phyloP scores from a whole-genome alignment of 495 filamentous ascomycete species.

The Hypoxylon crocopeplum region DNA sequence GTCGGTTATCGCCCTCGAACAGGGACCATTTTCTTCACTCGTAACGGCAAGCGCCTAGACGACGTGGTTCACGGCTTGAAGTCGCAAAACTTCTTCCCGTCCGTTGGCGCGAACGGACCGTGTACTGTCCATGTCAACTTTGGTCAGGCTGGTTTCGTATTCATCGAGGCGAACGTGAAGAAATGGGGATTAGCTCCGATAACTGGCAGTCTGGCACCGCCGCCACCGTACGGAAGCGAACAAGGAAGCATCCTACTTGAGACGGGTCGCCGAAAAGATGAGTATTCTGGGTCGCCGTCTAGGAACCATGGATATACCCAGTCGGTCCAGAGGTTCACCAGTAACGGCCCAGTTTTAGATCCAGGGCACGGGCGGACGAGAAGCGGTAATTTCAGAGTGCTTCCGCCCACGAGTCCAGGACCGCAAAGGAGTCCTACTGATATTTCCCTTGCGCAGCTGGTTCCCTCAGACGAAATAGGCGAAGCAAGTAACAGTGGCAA shows the following conservation, averaged over 20 bases:
- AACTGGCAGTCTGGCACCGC: conserved; percentile 92
- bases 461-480: conserved; percentile 77
- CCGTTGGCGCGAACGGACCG: conserved; percentile 91
- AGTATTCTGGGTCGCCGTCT: conserved; percentile 64
- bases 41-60: conserved; percentile 96
- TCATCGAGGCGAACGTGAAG: conserved; percentile 99
- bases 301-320: conserved; percentile 59
- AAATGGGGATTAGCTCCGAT: conserved; percentile 98
- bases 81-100: conserved; percentile 95
- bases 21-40: conserved; percentile 95
- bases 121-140: conserved; percentile 96
- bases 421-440: conserved; percentile 93
- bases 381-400: conserved; percentile 67
- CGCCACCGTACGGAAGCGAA: conserved; percentile 94
- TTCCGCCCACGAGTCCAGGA: conserved; percentile 83
- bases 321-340: conserved; percentile 46
- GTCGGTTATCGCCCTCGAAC: conserved; percentile 95
- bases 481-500: conserved; percentile 69
- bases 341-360: conserved; percentile 43
- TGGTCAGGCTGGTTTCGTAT: conserved; percentile 95
- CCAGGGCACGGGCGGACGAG: conserved; percentile 59
- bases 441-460: conserved; percentile 83
- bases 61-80: conserved; percentile 94
- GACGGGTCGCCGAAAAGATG: conserved; percentile 69
- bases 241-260: conserved; percentile 95